phyloP scores from a whole-genome alignment of 768 basidiomycete genomes.

The Pluteus cervinus region DNA sequence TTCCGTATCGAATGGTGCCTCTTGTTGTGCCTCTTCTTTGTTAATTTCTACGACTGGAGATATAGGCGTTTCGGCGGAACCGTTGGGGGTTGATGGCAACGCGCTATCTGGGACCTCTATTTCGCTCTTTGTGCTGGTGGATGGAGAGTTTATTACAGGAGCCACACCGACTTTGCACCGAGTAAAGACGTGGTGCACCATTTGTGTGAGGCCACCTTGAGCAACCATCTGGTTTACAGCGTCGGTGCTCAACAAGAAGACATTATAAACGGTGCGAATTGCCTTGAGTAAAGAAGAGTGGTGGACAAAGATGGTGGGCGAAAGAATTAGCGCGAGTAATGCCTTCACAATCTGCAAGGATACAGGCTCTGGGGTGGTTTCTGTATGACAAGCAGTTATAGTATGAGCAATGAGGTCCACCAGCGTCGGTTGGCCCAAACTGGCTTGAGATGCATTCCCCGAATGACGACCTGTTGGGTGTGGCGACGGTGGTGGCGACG shows the following conservation, averaged over 20 bases:
- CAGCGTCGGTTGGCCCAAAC: constrained; percentile 61
- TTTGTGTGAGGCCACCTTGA: constrained; percentile 95
- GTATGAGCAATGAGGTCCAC: constrained; percentile 94
- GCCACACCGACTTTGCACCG: constrained; percentile 50
- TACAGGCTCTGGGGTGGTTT: constrained; percentile 83
- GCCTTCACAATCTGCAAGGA: constrained; percentile 97
- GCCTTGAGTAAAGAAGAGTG: constrained; percentile 95
- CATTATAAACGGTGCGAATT: constrained; percentile 96
- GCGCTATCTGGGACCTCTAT: too few species aligned
- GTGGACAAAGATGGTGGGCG: constrained; percentile 82
- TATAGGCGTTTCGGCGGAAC: too few species aligned
- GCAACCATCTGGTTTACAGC: constrained; percentile 96
- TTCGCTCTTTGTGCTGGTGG: too few species aligned
- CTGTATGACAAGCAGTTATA: constrained; percentile 87
- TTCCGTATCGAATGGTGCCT: too few species aligned
- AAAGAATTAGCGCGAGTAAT: constrained; percentile 82
- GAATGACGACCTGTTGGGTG: constrained; percentile 34
- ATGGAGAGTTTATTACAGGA: constrained; percentile 6
- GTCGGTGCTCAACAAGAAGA: constrained; percentile 88
- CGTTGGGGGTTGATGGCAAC: too few species aligned
- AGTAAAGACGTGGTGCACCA: constrained; percentile 95
- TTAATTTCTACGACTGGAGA: too few species aligned
- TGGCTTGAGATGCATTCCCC: constrained; percentile 38
- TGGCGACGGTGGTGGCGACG: constrained; percentile 79
- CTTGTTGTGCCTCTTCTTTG: too few species aligned